These are phyloP conservation scores for Misopates orontium DNA, from an alignment of 257 asterid species.

Conservation along the genomic window DNA sequence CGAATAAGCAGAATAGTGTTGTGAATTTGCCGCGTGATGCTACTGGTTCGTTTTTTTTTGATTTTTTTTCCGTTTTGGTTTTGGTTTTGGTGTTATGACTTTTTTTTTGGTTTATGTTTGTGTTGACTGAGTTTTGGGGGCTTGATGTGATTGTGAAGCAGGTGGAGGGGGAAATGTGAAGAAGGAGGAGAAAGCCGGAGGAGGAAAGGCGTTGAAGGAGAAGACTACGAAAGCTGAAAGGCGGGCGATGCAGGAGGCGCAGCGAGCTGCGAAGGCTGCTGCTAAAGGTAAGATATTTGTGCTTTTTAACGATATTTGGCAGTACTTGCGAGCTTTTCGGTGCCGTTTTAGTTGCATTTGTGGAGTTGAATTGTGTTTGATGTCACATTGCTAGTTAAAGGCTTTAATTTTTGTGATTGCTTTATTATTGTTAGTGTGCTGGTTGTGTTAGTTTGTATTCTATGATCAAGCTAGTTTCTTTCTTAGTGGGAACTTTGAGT, in stretches of 20 bases:
- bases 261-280: slow-evolving; percentile 89
- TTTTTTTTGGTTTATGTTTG: background rate
- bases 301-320: slow-evolving; percentile 3
- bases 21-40: slow-evolving; percentile 38
- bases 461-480: background rate
- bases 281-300: slow-evolving; percentile 55
- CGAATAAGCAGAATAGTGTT: slow-evolving; percentile 43
- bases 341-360: background rate
- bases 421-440: background rate
- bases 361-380: background rate
- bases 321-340: background rate
- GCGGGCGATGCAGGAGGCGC: slow-evolving; percentile 95
- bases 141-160: slow-evolving; percentile 34
- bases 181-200: slow-evolving; percentile 49
- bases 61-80: background rate
- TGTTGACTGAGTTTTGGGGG: slow-evolving; percentile 12
- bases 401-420: background rate
- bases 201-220: slow-evolving; percentile 64
- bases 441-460: background rate
- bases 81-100: no score
- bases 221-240: slow-evolving; percentile 90
- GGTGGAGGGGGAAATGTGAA: slow-evolving; percentile 48
- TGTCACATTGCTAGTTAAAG: background rate
- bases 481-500: slow-evolving; percentile 1
- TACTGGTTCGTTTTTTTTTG: slow-evolving; percentile 37